phyloP scores from a whole-genome alignment of 2,329 filamentous ascomycete species.

The Botryotinia calthae region DNA sequence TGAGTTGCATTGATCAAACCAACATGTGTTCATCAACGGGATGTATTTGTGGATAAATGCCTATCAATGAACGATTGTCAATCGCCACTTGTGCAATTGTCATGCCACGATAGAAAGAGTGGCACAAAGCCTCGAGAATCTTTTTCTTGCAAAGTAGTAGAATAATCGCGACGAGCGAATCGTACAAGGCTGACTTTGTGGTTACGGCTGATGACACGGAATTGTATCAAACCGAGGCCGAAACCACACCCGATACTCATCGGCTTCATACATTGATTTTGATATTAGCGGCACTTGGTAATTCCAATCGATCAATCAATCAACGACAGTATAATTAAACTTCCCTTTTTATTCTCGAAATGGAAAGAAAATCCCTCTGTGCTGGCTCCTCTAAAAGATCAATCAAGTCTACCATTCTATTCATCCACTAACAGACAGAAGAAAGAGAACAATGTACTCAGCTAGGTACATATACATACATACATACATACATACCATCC shows the following conservation, averaged over 20 bases:
- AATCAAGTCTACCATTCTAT: neutral
- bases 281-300: neutral
- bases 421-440: neutral
- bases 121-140: slow-evolving; percentile 11
- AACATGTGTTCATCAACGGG: slow-evolving; percentile 19
- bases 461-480: neutral
- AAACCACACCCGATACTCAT: neutral
- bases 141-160: slow-evolving; percentile 6
- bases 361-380: neutral
- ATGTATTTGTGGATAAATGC: neutral
- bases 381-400: neutral
- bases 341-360: neutral
- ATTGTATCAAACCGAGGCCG: neutral
- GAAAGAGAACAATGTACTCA: neutral
- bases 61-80: neutral
- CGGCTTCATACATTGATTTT: neutral
- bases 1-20: slow-evolving; percentile 22
- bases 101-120: slow-evolving; percentile 36
- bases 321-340: neutral
- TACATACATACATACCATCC: neutral
- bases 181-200: slow-evolving; percentile 26
- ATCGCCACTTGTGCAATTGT: slow-evolving; percentile 25
- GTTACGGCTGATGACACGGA: slow-evolving; percentile 29
- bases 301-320: neutral
- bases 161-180: slow-evolving; percentile 31